Evolutionary conservation across 2,329 filamentous ascomycete species (phyloP).

Genomic region (Aspergillus ustus): DNA sequence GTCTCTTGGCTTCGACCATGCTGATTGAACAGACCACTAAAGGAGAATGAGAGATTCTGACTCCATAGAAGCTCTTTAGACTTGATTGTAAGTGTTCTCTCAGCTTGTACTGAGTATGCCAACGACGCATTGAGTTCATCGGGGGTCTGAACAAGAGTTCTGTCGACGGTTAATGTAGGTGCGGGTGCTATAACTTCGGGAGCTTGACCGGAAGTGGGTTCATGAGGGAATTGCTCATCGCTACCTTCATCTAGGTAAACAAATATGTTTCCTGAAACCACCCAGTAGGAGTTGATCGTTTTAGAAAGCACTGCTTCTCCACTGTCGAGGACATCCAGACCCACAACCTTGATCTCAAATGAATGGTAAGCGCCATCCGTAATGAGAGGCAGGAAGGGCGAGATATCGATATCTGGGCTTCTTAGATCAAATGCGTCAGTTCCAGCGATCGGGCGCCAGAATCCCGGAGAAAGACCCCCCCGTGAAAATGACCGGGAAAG

Average conservation of each 20-base stretch:
- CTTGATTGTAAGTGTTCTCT: constrained; percentile 59
- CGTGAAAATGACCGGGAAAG: constrained; percentile 81
- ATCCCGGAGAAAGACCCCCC: constrained; percentile 74
- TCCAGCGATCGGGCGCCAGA: constrained; percentile 79
- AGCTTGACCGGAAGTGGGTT: constrained; percentile 4
- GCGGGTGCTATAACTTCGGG: constrained; percentile 41
- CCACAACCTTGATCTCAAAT: constrained; percentile 70
- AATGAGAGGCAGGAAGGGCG: constrained; percentile 72
- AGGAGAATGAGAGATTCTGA: constrained; percentile 62
- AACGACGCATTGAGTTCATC: constrained; percentile 65
- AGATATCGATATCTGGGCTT: constrained; percentile 82
- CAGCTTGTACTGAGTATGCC: constrained; percentile 61
- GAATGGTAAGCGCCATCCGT: constrained; percentile 68
- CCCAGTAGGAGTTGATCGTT: constrained; percentile 70
- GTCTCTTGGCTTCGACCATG: constrained; percentile 60
- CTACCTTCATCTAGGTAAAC: constrained; percentile 65
- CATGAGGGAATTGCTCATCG: constrained; percentile 28
- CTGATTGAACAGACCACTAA: constrained; percentile 59
- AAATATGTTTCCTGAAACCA: constrained; percentile 79
- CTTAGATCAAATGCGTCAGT: constrained; percentile 78
- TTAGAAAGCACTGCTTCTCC: constrained; percentile 56
- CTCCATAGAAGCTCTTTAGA: constrained; percentile 59
- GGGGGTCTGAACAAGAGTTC: constrained; percentile 28
- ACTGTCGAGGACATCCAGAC: constrained; percentile 62
- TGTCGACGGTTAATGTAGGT: constrained; percentile 56